Percentiles rank a stretch among this genome's conserved stretches.
phyloP scores from a whole-genome alignment of 1,139 yeast species.

The Casaregolazyma suthepensis region DNA sequence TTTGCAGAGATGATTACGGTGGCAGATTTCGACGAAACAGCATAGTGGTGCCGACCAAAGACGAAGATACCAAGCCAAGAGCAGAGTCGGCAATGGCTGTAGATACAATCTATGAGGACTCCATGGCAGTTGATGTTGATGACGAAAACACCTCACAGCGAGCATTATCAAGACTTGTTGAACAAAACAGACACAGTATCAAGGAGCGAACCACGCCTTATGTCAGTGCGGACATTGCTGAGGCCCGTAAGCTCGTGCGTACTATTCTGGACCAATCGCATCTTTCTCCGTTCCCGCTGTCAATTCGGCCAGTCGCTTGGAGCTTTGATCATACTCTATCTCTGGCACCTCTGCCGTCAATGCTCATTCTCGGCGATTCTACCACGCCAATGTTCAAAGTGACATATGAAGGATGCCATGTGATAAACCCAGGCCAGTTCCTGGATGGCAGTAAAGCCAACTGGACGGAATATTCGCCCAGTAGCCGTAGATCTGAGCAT shows the following conservation, averaged over 20 bases:
- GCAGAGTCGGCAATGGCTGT: background rate
- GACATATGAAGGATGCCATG: conserved; percentile 76
- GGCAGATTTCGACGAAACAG: conserved; percentile 66
- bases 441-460: conserved; percentile 43
- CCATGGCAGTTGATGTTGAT: conserved; percentile 10
- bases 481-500: conserved; percentile 18
- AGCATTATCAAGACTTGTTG: conserved; percentile 20
- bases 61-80: conserved; percentile 26
- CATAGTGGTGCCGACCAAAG: conserved; percentile 45
- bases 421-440: conserved; percentile 64
- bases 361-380: conserved; percentile 54
- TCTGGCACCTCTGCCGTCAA: conserved; percentile 67
- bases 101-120: background rate
- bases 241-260: conserved; percentile 69
- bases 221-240: conserved; percentile 41
- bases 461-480: conserved; percentile 68
- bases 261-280: conserved; percentile 84
- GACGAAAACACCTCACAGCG: conserved; percentile 17
- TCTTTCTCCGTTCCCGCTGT: conserved; percentile 67
- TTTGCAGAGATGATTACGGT: conserved; percentile 64
- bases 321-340: conserved; percentile 64
- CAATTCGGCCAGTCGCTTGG: conserved; percentile 60
- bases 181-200: conserved; percentile 14
- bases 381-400: conserved; percentile 67
- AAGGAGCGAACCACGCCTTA: conserved; percentile 16